These are phyloP conservation scores for Coemansia sp. DNA, from an alignment of 371 early-diverging fungal species.

Conservation along the genomic window DNA sequence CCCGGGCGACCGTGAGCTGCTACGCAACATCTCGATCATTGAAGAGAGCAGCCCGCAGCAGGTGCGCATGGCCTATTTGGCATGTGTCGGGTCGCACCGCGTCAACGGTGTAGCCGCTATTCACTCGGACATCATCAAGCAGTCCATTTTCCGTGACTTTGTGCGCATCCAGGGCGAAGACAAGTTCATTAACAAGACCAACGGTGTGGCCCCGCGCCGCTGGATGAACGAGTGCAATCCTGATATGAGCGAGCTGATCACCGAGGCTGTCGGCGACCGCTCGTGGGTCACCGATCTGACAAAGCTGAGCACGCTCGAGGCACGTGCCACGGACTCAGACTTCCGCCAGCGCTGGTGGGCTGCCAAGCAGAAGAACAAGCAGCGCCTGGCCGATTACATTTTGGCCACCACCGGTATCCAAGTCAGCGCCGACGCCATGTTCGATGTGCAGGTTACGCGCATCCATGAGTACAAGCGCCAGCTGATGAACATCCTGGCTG, in stretches of 20 bases:
- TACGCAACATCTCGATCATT: constrained; percentile 85
- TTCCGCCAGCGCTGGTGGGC: constrained; percentile 82
- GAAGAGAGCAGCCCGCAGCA: constrained; percentile 85
- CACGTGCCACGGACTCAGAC: constrained; percentile 59
- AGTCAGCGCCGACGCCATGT: constrained; percentile 81
- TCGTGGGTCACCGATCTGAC: constrained; percentile 75
- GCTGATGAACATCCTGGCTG: constrained; percentile 91
- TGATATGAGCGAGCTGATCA: constrained; percentile 72
- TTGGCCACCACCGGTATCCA: constrained; percentile 61
- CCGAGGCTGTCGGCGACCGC: constrained; percentile 67
- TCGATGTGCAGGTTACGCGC: constrained; percentile 94
- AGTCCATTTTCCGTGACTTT: constrained; percentile 81
- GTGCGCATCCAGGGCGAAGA: constrained; percentile 77
- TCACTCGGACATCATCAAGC: constrained; percentile 85
- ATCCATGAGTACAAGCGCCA: constrained; percentile 97
- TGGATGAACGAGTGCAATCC: constrained; percentile 95
- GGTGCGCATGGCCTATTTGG: constrained; percentile 81
- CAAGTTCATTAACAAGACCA: constrained; percentile 90
- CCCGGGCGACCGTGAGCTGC: constrained; percentile 83
- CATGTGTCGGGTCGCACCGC: constrained; percentile 74
- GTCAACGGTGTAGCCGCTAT: constrained; percentile 93
- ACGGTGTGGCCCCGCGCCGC: constrained; percentile 88
- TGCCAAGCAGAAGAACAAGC: constrained; percentile 84
- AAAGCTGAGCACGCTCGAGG: constrained; percentile 61
- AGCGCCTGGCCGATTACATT: constrained; percentile 80